Conservation (phyloP, 2,329 filamentous ascomycete genomes). For the Trichothecium roseum region DNA sequence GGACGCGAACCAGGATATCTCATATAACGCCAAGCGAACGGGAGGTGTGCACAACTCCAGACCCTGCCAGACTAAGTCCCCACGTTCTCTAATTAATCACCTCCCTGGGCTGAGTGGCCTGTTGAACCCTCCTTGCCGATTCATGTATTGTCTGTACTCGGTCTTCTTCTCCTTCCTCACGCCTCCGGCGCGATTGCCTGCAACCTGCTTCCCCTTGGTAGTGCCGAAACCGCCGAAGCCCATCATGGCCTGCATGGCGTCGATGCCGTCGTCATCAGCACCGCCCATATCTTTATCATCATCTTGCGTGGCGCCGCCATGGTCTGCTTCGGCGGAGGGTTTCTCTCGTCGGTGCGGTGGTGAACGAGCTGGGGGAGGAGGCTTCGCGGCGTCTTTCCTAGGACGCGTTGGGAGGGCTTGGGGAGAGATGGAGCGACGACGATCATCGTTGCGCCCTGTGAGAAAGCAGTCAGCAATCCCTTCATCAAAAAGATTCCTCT, state of each 20-base stretch:
- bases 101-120: conserved; percentile 55
- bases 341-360: not conserved
- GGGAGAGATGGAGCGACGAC: conserved; percentile 1
- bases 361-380: not conserved
- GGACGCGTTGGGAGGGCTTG: conserved; percentile 2
- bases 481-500: too few species aligned
- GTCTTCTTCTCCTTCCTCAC: conserved; percentile 90
- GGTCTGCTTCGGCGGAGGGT: conserved; percentile 12
- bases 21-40: too few species aligned
- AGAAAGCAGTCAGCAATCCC: not conserved
- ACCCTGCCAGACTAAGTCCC: too few species aligned
- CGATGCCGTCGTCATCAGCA: conserved; percentile 56
- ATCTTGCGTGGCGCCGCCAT: conserved; percentile 10
- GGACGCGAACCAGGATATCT: too few species aligned
- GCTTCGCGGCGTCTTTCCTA: not conserved
- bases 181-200: conserved; percentile 74
- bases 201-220: conserved; percentile 82
- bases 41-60: too few species aligned
- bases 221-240: conserved; percentile 78
- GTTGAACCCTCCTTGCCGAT: conserved; percentile 73
- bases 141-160: conserved; percentile 96
- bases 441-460: conserved; percentile 4
- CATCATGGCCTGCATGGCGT: conserved; percentile 75
- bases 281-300: conserved; percentile 18
- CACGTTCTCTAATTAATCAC: too few species aligned